Evolutionary conservation across 345 rosid genomes (phyloP), one percentile per base, ranked within the genome.

Genomic region (Heritiera fomes): DNA sequence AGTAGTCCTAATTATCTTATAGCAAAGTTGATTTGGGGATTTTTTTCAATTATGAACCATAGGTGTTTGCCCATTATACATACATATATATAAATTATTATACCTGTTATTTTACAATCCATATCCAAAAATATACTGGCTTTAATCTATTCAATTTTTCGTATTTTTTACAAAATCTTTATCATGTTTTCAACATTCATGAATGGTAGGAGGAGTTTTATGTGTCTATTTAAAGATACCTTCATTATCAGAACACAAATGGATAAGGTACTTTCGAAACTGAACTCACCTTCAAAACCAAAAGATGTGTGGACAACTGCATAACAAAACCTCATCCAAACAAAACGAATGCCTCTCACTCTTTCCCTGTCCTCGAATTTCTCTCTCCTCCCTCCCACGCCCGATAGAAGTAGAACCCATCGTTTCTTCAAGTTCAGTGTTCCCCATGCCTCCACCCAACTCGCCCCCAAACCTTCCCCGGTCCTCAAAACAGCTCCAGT

Each of bases 401-500:
- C 58, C 72, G 30, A 47, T 28, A 77, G 50, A 69, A 41, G 6
- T 5, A 34, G 3, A 34, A 68, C 83, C 69, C 75, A 53, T 32
- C 78, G 80, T 64, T 73, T 3, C 15, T 65, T 64, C 66, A 67
- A 41, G 43, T 52, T 79, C 83, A 40, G 43, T 43, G 32, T 64
- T 71, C 69, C 77, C 60, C 46, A 61, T 50, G 70, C 84, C 60
- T 28, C 80, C 49, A 3, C 82, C 2, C 77, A 74, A 30, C 80
- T 76, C 23, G 59, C 79, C 47, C 69, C 84, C 38, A 71, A 50
- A 4, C 65, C 77, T 13, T 60, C 80, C 0, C 78, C 49, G 4
- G 38, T 71, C 2, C 50, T 5, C 46, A 77, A 77, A 15, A 82
- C 83, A 12, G 80, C 90, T 0, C 88, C 89, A 0, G 97, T 85